Evolutionary conservation across 2,329 filamentous ascomycete species (phyloP).

Genomic region (Daldinia sp.): DNA sequence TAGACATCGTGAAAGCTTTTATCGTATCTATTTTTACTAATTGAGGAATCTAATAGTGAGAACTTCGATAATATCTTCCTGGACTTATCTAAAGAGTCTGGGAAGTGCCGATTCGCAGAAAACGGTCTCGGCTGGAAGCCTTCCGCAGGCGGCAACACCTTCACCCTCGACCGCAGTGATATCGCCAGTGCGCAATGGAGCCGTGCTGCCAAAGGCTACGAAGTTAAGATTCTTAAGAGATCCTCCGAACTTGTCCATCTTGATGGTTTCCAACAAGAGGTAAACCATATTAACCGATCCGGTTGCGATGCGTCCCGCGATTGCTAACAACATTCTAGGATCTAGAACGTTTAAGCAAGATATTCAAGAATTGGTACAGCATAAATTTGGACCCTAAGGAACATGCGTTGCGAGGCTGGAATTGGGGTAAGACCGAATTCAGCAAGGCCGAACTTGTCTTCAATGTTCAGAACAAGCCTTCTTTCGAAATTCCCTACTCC

Average conservation of each 20-base stretch:
- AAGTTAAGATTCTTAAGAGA: constrained; percentile 90
- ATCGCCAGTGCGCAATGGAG: constrained; percentile 94
- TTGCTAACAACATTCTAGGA: constrained; percentile 60
- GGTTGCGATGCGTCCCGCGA: not conserved
- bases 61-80: constrained; percentile 98
- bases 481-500: constrained; percentile 96
- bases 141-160: constrained; percentile 85
- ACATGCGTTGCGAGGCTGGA: constrained; percentile 96
- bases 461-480: constrained; percentile 95
- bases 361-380: constrained; percentile 99
- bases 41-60: constrained; percentile 66
- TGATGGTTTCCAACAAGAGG: constrained; percentile 91
- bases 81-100: constrained; percentile 91
- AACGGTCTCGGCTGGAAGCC: constrained; percentile 97
- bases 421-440: constrained; percentile 99
- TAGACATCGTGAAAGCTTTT: not conserved
- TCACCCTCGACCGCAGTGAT: constrained; percentile 89
- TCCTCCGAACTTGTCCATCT: constrained; percentile 90
- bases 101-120: constrained; percentile 95
- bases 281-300: constrained; percentile 6
- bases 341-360: constrained; percentile 87
- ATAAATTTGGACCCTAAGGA: constrained; percentile 92
- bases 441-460: constrained; percentile 94
- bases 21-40: constrained; percentile 30
- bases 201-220: constrained; percentile 89